These are phyloP conservation scores for Williopsis jadinii DNA, from an alignment of 1,139 yeast species.

Conservation along the genomic window DNA sequence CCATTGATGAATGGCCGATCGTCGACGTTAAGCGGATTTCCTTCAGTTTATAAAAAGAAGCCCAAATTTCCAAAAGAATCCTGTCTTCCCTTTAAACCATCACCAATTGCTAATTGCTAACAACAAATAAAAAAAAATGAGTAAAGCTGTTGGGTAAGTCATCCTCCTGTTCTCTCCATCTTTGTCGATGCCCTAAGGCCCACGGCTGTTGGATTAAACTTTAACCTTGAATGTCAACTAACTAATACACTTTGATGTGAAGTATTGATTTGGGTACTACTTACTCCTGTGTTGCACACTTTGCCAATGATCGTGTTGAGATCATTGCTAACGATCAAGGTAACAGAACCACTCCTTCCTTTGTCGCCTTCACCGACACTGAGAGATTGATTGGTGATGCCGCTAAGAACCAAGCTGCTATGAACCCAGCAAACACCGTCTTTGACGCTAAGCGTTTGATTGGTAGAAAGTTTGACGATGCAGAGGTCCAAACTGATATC, in stretches of 20 bases:
- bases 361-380: slow-evolving; percentile 96
- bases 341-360: slow-evolving; percentile 99
- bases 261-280: slow-evolving; percentile 95
- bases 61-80: too few species aligned
- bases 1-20: slow-evolving; percentile 1
- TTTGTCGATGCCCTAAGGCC: not conserved
- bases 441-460: slow-evolving; percentile 98
- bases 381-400: slow-evolving; percentile 99
- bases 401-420: slow-evolving; percentile 98
- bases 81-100: too few species aligned
- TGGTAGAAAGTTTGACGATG: slow-evolving; percentile 90
- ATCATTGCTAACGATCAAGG: slow-evolving; percentile 99
- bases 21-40: not conserved
- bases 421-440: slow-evolving; percentile 95
- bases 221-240: not conserved
- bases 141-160: slow-evolving; percentile 16
- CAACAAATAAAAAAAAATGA: slow-evolving; percentile 25
- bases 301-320: slow-evolving; percentile 78
- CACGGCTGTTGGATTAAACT: not conserved
- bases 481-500: slow-evolving; percentile 90
- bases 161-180: too few species aligned
- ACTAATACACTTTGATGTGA: not conserved
- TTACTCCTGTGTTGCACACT: slow-evolving; percentile 95
- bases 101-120: too few species aligned
- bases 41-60: not conserved